phyloP scores from a whole-genome alignment of 2,329 filamentous ascomycete genomes.

The Diplodia seriata region DNA sequence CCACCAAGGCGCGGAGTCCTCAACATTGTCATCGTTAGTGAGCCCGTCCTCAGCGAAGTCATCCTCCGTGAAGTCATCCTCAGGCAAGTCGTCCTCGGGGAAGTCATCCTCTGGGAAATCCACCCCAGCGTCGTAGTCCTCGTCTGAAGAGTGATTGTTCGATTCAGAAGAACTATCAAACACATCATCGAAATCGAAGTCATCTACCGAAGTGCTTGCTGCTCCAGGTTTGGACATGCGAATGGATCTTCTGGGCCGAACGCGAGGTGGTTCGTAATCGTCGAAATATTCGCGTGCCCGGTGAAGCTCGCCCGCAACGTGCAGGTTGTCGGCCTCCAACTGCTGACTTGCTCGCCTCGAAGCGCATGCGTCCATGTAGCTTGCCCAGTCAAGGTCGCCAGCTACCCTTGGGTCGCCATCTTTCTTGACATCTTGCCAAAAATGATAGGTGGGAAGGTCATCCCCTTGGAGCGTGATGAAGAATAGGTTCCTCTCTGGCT shows the following conservation, averaged over 20 bases:
- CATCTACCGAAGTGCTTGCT: neutral
- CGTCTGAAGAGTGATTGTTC: neutral
- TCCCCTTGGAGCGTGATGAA: conserved; percentile 19
- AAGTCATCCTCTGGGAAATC: too few relatives aligned
- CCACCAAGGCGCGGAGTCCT: too few relatives aligned
- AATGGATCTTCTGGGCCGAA: neutral
- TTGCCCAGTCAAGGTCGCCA: neutral
- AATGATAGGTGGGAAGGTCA: conserved; percentile 22
- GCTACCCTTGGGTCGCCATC: neutral
- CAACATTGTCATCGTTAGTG: neutral
- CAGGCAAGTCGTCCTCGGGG: too few relatives aligned
- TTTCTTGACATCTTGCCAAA: conserved; percentile 22
- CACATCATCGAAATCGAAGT: neutral
- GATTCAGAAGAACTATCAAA: neutral
- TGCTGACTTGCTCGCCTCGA: neutral
- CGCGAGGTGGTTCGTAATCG: neutral
- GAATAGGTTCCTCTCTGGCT: conserved; percentile 15
- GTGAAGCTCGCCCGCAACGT: neutral
- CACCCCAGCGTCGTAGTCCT: neutral
- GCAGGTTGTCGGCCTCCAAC: neutral
- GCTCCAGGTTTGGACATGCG: neutral
- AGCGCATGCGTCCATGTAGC: conserved; percentile 9
- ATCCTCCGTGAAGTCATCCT: too few relatives aligned
- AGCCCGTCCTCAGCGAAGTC: neutral
- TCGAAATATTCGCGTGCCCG: neutral